A percentile compares a stretch with the other conserved stretches of the same genome.
These are phyloP conservation scores for Penstemon eatonii DNA, from an alignment of 257 asterid genomes.

Conservation along the genomic window DNA sequence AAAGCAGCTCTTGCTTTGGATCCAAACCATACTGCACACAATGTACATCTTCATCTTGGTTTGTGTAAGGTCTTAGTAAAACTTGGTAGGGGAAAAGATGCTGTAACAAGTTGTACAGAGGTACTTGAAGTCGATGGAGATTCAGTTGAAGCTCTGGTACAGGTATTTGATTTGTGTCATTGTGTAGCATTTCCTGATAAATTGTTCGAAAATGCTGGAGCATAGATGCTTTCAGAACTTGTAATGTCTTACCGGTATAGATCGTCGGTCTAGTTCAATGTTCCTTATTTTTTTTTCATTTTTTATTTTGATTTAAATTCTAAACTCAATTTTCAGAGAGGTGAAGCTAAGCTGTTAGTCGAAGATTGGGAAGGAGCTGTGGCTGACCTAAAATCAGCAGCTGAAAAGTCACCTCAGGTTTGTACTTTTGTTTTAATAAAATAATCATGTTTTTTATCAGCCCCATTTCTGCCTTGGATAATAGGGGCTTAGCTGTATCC, in stretches of 20 bases:
- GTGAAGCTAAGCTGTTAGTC: conserved; percentile 83
- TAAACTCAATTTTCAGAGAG: conserved; percentile 52
- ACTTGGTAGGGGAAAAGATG: conserved; percentile 92
- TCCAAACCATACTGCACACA: conserved; percentile 76
- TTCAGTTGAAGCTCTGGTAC: conserved; percentile 79
- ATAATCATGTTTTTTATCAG: not conserved
- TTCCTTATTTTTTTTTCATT: conserved; percentile 12
- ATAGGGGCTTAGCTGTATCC: no score
- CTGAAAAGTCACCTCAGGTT: conserved; percentile 94
- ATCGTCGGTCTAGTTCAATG: not conserved
- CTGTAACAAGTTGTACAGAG: conserved; percentile 69
- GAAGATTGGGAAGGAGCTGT: conserved; percentile 99
- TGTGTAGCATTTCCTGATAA: not conserved
- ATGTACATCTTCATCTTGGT: conserved; percentile 82
- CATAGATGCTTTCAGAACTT: conserved; percentile 1
- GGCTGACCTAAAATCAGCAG: conserved; percentile 81
- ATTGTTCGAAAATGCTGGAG: not conserved
- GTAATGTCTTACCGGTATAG: not conserved
- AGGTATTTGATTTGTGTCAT: conserved; percentile 43
- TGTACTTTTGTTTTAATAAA: conserved; percentile 1
- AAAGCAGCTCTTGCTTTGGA: conserved; percentile 78
- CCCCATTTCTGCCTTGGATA: not conserved
- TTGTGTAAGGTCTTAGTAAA: conserved; percentile 83
- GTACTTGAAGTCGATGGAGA: conserved; percentile 84
- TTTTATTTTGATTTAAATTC: conserved; percentile 7